These are phyloP conservation scores for Suillus fuscotomentosus DNA, from an alignment of 768 basidiomycete genomes.

Conservation along the genomic window DNA sequence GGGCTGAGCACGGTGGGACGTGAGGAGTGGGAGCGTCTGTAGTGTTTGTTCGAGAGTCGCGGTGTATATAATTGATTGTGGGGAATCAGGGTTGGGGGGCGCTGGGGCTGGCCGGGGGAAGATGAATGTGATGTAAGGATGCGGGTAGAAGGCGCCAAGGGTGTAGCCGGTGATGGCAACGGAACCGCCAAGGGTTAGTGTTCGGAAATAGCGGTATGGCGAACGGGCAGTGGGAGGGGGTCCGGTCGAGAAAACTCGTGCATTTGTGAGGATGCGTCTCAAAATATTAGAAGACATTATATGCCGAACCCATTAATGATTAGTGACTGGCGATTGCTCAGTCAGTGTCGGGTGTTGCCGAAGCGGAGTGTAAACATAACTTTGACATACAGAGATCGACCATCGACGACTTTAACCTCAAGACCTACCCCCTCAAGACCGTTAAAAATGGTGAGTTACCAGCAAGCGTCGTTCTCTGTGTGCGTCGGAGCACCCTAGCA, in stretches of 20 bases:
- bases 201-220: slow-evolving; percentile 9
- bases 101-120: slow-evolving; percentile 79
- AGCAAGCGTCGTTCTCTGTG: slow-evolving; percentile 13
- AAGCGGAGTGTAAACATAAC: slow-evolving; percentile 15
- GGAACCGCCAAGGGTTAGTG: slow-evolving; percentile 20
- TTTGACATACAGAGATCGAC: neutral
- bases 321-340: neutral
- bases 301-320: neutral
- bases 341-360: slow-evolving; percentile 20
- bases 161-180: slow-evolving; percentile 37
- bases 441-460: slow-evolving; percentile 54
- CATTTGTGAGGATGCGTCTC: slow-evolving; percentile 6
- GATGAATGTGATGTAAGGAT: slow-evolving; percentile 59
- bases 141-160: slow-evolving; percentile 70
- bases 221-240: neutral
- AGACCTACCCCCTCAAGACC: slow-evolving; percentile 39
- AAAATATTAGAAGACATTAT: slow-evolving; percentile 9
- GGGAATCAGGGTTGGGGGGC: slow-evolving; percentile 47
- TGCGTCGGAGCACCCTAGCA: slow-evolving; percentile 39
- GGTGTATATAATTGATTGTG: slow-evolving; percentile 56
- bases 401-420: slow-evolving; percentile 12
- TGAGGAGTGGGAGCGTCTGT: slow-evolving; percentile 61
- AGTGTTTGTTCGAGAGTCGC: slow-evolving; percentile 64
- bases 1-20: slow-evolving; percentile 43
- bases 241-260: slow-evolving; percentile 20